phyloP scores from a whole-genome alignment of 1,139 yeast species.

The Scheffersomyces titani region DNA sequence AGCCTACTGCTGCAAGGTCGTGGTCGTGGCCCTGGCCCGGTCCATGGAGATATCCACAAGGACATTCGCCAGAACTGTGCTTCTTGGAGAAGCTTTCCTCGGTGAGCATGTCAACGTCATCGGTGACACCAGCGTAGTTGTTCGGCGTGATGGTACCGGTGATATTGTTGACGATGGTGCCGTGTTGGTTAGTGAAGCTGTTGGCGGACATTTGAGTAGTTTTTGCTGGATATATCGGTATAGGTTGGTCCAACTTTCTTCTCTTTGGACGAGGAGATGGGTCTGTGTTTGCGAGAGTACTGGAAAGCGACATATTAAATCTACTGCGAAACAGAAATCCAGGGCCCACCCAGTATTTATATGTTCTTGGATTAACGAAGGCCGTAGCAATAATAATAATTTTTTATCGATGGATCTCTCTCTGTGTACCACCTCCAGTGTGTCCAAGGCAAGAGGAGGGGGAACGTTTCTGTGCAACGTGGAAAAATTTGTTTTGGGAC shows the following conservation, averaged over 20 bases:
- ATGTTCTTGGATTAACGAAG: neutral
- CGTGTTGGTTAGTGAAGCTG: conserved; percentile 4
- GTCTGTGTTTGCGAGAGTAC: neutral
- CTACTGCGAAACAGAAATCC: neutral
- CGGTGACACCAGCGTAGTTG: neutral
- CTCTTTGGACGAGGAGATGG: conserved; percentile 4
- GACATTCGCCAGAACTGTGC: conserved; percentile 18
- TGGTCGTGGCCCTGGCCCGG: conserved; percentile 32
- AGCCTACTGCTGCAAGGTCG: conserved; percentile 34
- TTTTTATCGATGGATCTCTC: neutral
- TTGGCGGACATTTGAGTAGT: neutral
- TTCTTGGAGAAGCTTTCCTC: conserved; percentile 1
- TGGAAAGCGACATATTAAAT: neutral
- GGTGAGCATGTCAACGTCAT: conserved; percentile 4
- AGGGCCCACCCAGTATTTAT: neutral
- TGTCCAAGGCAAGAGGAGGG: neutral
- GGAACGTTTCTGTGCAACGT: neutral
- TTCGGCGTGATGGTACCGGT: conserved; percentile 12
- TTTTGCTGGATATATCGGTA: conserved; percentile 4
- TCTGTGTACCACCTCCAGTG: too few relatives aligned
- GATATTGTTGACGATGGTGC: conserved; percentile 8
- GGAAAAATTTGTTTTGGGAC: neutral
- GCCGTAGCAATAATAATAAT: neutral
- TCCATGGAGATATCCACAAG: conserved; percentile 40
- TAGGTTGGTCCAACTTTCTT: conserved; percentile 11